These are phyloP conservation scores for Spencermartinsiella europaea DNA, from an alignment of 805 yeast genomes.

Conservation along the genomic window DNA sequence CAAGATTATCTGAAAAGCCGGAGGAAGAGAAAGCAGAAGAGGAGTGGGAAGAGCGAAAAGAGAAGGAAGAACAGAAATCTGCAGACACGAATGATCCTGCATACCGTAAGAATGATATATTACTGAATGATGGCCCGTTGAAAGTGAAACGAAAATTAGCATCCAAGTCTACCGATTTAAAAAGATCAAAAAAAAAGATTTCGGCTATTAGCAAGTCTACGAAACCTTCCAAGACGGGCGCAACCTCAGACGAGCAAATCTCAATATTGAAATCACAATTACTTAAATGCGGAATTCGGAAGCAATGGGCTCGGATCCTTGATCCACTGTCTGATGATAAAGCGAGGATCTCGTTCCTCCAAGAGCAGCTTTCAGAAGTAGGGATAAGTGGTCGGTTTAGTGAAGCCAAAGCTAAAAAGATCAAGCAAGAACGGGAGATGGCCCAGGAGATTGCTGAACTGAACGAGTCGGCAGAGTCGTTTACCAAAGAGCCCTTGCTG, in stretches of 20 bases:
- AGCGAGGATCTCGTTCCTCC: slow-evolving; percentile 19
- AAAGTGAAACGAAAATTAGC: neutral
- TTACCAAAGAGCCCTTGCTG: slow-evolving; percentile 1
- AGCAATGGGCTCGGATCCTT: slow-evolving; percentile 22
- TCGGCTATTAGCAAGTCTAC: neutral
- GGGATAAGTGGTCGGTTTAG: slow-evolving; percentile 29
- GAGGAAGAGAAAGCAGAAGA: neutral
- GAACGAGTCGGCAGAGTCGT: slow-evolving; percentile 17
- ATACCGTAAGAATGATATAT: neutral
- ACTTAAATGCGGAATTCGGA: slow-evolving; percentile 26
- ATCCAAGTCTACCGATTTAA: neutral
- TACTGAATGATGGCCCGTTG: neutral
- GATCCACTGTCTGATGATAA: slow-evolving; percentile 19
- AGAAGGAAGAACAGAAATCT: neutral
- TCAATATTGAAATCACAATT: slow-evolving; percentile 24
- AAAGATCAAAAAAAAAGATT: neutral
- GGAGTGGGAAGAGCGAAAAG: neutral
- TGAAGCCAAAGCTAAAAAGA: slow-evolving; percentile 24
- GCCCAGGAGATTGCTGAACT: slow-evolving; percentile 21
- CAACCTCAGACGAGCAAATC: slow-evolving; percentile 21
- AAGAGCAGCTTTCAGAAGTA: slow-evolving; percentile 17
- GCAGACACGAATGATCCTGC: neutral
- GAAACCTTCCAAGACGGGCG: neutral
- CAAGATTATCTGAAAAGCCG: neutral
- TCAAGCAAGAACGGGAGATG: slow-evolving; percentile 24